Base-by-base conservation (phyloP, 116 monocot genomes). In the Posidonia oceanica region DNA sequence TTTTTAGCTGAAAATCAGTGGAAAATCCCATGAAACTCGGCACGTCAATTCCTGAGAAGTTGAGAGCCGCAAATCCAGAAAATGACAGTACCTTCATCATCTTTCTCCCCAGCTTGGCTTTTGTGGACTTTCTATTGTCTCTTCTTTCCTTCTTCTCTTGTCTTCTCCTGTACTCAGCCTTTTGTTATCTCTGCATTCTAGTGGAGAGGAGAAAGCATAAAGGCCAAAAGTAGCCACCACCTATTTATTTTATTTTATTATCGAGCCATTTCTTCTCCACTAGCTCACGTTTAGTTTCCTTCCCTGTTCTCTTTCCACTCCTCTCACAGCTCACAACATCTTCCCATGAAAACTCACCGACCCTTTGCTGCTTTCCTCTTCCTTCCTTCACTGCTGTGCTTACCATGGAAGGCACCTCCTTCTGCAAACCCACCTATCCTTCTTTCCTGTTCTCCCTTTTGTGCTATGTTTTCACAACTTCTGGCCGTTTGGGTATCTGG, bases 241-340 rank as follows among this genome's bases (percentile, higher is more conserved):
- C 56, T 14, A 11, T 4, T 6, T 17, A 4, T 56, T 4, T 17
- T 18, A 56, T 17, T 18, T 56, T 18, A 2, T 4, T 56, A 29
- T 61, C 10, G 36, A 11, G 13, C 12, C 64, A n/a, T 39, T 36
- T 64, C 40, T 64, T 41, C 64, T 64, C 64, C 64, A 40, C 64
- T 64, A 23, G 8, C 38, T 38, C 39, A 5, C 64, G 39, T 40
- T 39, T 64, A 39, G 4, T 17, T 64, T 64, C 1, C 14, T n/a
- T 41, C 64, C 39, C 8, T 41, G 41, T 8, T 41, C 40, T 40
- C 7, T 64, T 64, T n/a, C 64, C 64, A 64, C 64, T 64, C 40
- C 40, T 40, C 64, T 64, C 40, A 40, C 64, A 38, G 64, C 64
- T 40, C 37, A 64, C 15, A 41, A 7, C 64, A 38, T 37, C 64